Base-by-base conservation (phyloP, 2,329 filamentous ascomycete genomes). In the Phoma sp. region DNA sequence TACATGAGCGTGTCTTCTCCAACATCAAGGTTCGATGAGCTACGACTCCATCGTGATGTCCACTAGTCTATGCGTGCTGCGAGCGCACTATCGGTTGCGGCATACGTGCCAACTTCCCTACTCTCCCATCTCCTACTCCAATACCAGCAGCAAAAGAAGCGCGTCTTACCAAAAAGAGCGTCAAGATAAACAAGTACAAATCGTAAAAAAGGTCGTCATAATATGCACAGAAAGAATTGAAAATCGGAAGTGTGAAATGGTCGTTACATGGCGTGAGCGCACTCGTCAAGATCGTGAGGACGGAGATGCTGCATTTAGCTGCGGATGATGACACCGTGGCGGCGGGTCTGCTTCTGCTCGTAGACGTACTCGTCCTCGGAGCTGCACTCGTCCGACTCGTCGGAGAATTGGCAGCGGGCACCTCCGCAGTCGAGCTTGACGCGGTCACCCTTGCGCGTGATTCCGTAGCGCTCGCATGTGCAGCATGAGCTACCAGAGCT, bases 401-500 rank as follows among this genome's bases (percentile, higher is more conserved):
- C 88, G 61, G 84, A 85, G 79, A 90, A 95, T 70, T 91, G 90
- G 79, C 93, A 97, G 74, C 91, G 88, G 58, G 87, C 82, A 66
- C 93, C 93, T 67, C 92, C 92, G 73, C 93, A 98, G 85, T 97
- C 93, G 76, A 97, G 87, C 85, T 93, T 95, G 84, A 98, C 89
- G 70, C 93, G 88, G 77, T 96, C 89, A 72, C 93, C 92, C 76
- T 89, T 88, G 79, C 92, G 90, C 62, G 93, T 97, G 82, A 98
- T 96, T 68, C 93, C 93, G 81, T 95, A 97, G 80, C 93, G 90
- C 78, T 97, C 91, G 80, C 93, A 98, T 62, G 89, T 92, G 86
- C 95, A 98, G 75, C 83, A 84, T 70, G 77, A 75, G 54, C 68
- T 76, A 46, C 75, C 74, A 55, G 79, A 79, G 57, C 78, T 80